phyloP scores from a whole-genome alignment of 805 yeast genomes.

The Candida verbasci region DNA sequence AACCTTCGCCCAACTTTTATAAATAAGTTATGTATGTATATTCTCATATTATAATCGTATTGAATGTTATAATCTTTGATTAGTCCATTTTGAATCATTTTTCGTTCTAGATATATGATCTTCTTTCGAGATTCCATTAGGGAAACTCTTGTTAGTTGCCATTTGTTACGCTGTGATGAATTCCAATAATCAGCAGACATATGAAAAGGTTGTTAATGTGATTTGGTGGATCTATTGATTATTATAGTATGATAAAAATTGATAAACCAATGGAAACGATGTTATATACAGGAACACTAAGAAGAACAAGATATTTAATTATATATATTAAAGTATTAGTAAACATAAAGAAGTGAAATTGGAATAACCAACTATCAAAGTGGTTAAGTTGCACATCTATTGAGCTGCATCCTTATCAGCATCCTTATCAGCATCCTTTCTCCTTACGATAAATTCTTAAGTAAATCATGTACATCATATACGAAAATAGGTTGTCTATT shows the following conservation, averaged over 20 bases:
- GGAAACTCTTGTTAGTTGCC: slow-evolving; percentile 74
- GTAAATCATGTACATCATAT: background rate
- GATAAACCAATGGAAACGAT: too few species aligned
- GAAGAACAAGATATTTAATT: too few species aligned
- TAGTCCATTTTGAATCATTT: slow-evolving; percentile 41
- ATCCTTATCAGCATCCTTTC: too few species aligned
- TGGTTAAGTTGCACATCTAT: too few species aligned
- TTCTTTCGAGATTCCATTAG: slow-evolving; percentile 45
- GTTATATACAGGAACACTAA: slow-evolving; percentile 1
- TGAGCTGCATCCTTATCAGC: too few species aligned
- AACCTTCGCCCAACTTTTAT: slow-evolving; percentile 76
- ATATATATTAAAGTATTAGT: too few species aligned
- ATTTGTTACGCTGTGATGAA: slow-evolving; percentile 72
- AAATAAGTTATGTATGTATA: slow-evolving; percentile 72
- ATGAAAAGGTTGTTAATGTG: background rate
- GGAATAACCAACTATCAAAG: too few species aligned
- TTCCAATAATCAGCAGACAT: slow-evolving; percentile 89
- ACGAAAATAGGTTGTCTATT: background rate
- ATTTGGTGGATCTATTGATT: too few species aligned
- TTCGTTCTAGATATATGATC: slow-evolving; percentile 34
- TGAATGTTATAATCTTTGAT: slow-evolving; percentile 40
- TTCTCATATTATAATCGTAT: slow-evolving; percentile 61
- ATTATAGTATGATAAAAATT: too few species aligned
- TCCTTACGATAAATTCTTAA: background rate
- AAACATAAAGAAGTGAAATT: too few species aligned